These are phyloP conservation scores for Dryas drummondii DNA, from an alignment of 306 rosid genomes.

Conservation along the genomic window DNA sequence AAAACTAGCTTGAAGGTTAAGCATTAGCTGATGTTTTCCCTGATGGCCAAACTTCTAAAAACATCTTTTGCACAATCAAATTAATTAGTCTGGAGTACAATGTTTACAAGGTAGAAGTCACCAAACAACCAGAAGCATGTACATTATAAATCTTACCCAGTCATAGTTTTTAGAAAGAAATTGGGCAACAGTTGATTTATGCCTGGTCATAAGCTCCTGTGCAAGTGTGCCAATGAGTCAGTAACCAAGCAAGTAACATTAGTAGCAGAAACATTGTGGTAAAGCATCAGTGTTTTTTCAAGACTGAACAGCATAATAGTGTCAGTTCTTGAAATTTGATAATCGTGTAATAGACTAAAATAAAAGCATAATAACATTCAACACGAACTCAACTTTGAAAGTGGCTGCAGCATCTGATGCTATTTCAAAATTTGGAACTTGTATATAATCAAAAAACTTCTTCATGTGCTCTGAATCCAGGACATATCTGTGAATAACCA, in stretches of 20 bases:
- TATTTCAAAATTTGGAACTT: slow-evolving; percentile 36
- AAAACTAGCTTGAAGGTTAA: background rate
- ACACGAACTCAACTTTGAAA: slow-evolving; percentile 26
- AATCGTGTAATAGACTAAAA: background rate
- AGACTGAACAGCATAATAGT: background rate
- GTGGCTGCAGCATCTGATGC: slow-evolving; percentile 45
- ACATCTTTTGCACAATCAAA: background rate
- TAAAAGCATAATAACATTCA: background rate
- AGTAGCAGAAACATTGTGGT: background rate
- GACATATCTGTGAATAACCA: slow-evolving; percentile 25
- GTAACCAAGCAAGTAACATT: background rate
- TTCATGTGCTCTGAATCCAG: slow-evolving; percentile 42
- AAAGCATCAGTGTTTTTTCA: background rate
- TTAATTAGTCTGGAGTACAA: background rate
- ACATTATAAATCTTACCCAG: slow-evolving; percentile 32
- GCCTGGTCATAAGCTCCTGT: slow-evolving; percentile 53
- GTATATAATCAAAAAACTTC: slow-evolving; percentile 40
- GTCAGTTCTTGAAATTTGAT: background rate
- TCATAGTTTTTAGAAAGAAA: slow-evolving; percentile 40
- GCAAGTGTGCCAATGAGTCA: background rate
- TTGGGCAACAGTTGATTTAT: slow-evolving; percentile 44
- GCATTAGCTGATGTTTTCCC: background rate
- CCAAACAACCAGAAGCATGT: background rate
- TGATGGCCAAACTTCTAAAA: background rate
- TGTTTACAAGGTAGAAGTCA: background rate